Evolutionary conservation across 225 moss, liverwort and hornwort genomes (phyloP), one percentile per base, ranked within the genome.

Genomic region (Thuidium tamariscinum): DNA sequence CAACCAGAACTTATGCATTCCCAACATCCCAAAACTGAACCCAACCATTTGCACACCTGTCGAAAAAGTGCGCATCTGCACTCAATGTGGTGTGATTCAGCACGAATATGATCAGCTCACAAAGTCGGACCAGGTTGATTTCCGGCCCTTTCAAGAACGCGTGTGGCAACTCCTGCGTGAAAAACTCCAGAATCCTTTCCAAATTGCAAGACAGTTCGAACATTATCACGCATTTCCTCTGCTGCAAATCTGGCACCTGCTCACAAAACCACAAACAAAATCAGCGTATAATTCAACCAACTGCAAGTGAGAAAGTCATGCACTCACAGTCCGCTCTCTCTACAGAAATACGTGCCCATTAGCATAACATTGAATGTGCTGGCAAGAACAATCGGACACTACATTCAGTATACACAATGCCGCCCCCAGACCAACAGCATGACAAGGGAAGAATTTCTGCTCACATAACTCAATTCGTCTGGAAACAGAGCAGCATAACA

Each of bases 181-280:
- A 95, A 65, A 96, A 99, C 90, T 99, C 99, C 73, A 99, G 90
- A 87, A 99, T 99, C 83, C 99, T 88, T 88, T 97, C 99, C 83
- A 99, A 86, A 83, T 99, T 99, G 93, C 99, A 99, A 8, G 99
- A 97, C 21, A 99, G 89, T 85, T 99, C 97, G 82, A 99, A 99
- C 99, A 99, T 99, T 42, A 99, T 96, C 54, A 94, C 91, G 91
- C 99, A 99, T 79, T 99, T 99, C 86, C 96, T 89, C 77, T 95
- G 96, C 86, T 95, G 97, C 85, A 99, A 81, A 62, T 99, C 99
- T 29, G 93, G 85, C 54, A 97, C 95, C 99, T 99, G 93, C 16
- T 84, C 63, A 77, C 26, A 63, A 60, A 49, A 60, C 55, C 81
- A 27, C 6, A 48, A 51, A 39, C 60, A 39, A 57, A 44, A 41